A percentile compares a stretch with the other conserved stretches of the same genome.
Evolutionary conservation across 2,329 filamentous ascomycete species (phyloP).

Genomic region (Talaromyces sp.): DNA sequence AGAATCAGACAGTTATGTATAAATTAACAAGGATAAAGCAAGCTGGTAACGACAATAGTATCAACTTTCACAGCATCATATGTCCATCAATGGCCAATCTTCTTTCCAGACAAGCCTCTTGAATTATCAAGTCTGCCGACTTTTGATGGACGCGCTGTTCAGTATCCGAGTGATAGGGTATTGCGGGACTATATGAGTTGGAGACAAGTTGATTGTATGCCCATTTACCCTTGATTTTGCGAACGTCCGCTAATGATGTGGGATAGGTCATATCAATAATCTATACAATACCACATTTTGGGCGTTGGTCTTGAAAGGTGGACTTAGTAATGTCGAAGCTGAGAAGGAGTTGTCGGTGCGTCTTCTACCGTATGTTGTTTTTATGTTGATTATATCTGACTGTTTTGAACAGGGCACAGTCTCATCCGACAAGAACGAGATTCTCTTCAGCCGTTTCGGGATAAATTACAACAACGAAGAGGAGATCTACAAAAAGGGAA

Average conservation of each 20-base stretch:
- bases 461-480: conserved; percentile 98
- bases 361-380: neutral
- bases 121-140: conserved; percentile 70
- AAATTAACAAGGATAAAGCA: conserved; percentile 51
- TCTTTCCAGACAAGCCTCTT: conserved; percentile 70
- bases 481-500: conserved; percentile 91
- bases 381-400: neutral
- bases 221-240: neutral
- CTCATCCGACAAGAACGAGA: conserved; percentile 89
- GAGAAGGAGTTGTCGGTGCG: conserved; percentile 72
- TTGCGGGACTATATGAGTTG: conserved; percentile 94
- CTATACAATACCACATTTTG: conserved; percentile 98
- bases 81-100: conserved; percentile 71
- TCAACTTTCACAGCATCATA: conserved; percentile 94
- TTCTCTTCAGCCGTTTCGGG: conserved; percentile 79
- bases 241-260: neutral
- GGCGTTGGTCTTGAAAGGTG: conserved; percentile 75
- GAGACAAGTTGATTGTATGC: conserved; percentile 90
- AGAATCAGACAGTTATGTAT: too few relatives aligned
- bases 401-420: conserved; percentile 64
- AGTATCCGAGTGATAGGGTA: conserved; percentile 79
- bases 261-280: conserved; percentile 91
- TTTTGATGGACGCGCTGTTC: conserved; percentile 88
- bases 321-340: conserved; percentile 71
- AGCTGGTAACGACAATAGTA: conserved; percentile 84